A percentile compares a stretch with the other conserved stretches of the same genome.
Evolutionary conservation across 2,329 filamentous ascomycete genomes (phyloP).

Genomic region (Talaromyces sp.): DNA sequence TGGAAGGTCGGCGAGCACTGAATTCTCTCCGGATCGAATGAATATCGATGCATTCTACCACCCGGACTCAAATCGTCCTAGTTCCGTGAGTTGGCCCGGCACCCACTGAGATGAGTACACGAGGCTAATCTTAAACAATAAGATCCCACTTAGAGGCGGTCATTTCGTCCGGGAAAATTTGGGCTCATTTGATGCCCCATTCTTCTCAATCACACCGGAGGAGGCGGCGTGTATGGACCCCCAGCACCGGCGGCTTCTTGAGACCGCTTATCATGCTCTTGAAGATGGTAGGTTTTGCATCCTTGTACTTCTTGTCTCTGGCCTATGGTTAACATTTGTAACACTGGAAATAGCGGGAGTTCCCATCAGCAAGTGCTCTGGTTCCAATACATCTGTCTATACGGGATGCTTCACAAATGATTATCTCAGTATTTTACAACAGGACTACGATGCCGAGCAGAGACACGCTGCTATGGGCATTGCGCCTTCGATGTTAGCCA

Average conservation of each 20-base stretch:
- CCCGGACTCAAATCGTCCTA: neutral
- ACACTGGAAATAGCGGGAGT: slow-evolving; percentile 18
- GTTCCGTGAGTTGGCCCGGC: neutral
- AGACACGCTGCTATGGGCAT: slow-evolving; percentile 16
- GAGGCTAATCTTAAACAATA: neutral
- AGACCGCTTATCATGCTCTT: slow-evolving; percentile 32
- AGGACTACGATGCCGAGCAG: neutral
- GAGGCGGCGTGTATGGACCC: slow-evolving; percentile 20
- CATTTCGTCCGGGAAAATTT: neutral
- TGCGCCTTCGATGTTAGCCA: slow-evolving; percentile 14
- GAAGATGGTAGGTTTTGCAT: slow-evolving; percentile 25
- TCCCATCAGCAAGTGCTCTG: slow-evolving; percentile 18
- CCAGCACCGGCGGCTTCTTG: slow-evolving; percentile 18
- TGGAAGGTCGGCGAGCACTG: neutral
- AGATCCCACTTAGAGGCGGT: neutral
- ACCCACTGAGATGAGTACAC: too few species aligned
- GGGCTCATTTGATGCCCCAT: slow-evolving; percentile 12
- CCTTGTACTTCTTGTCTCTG: too few species aligned
- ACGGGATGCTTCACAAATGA: slow-evolving; percentile 19
- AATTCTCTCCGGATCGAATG: slow-evolving; percentile 3
- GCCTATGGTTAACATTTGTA: neutral
- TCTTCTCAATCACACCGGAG: slow-evolving; percentile 19
- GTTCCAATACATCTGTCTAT: slow-evolving; percentile 21
- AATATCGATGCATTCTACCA: slow-evolving; percentile 11
- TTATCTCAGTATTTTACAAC: neutral